Evolutionary conservation across 2,329 filamentous ascomycete species (phyloP).

Genomic region (Phialophora chinensis): DNA sequence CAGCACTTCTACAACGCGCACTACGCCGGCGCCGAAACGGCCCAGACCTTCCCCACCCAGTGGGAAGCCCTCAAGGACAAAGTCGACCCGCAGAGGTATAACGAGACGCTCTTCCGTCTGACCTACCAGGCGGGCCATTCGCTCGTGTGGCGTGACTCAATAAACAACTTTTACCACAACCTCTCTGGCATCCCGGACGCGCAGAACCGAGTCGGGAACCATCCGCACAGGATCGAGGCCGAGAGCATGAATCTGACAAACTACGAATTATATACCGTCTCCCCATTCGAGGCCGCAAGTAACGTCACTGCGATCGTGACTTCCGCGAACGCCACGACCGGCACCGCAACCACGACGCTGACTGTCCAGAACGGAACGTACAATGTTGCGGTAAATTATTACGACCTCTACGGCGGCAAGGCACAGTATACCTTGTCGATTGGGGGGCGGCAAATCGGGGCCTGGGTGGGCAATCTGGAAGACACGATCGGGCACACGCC

Average conservation of each 20-base stretch:
- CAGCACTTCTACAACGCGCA: constrained; percentile 71
- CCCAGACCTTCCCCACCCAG: constrained; percentile 59
- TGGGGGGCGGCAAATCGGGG: constrained; percentile 58
- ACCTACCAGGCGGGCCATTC: constrained; percentile 72
- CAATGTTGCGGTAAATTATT: constrained; percentile 70
- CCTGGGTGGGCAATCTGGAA: constrained; percentile 67
- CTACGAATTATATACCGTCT: constrained; percentile 61
- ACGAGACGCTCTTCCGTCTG: constrained; percentile 64
- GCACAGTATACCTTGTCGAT: constrained; percentile 63
- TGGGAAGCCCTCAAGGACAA: constrained; percentile 63
- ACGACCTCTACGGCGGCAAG: constrained; percentile 64
- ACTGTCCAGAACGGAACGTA: constrained; percentile 62
- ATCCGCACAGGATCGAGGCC: constrained; percentile 72
- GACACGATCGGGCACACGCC: constrained; percentile 64
- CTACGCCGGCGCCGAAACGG: constrained; percentile 64
- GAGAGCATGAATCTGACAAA: constrained; percentile 67
- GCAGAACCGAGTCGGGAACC: constrained; percentile 61
- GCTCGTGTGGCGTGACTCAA: constrained; percentile 72
- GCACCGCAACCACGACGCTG: constrained; percentile 57
- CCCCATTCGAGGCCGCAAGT: constrained; percentile 66
- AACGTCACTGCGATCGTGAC: constrained; percentile 63
- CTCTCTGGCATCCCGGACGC: constrained; percentile 66
- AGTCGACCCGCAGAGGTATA: constrained; percentile 66
- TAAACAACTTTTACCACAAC: constrained; percentile 69
- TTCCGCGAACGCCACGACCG: constrained; percentile 57